A percentile compares a stretch with the other conserved stretches of the same genome.
phyloP scores from a whole-genome alignment of 306 rosid species.

The Bauhinia variegata region DNA sequence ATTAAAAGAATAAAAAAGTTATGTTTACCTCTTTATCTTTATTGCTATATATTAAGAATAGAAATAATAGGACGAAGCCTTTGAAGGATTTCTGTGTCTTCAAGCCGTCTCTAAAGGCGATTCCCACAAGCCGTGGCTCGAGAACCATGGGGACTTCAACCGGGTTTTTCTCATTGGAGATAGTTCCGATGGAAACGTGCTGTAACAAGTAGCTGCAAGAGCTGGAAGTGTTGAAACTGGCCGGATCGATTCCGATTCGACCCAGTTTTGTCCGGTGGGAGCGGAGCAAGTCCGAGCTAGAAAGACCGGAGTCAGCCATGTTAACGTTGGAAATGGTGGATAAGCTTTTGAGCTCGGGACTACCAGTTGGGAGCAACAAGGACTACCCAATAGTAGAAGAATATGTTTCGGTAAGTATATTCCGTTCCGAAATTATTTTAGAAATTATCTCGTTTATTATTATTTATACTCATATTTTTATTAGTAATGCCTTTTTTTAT shows the following conservation, averaged over 20 bases:
- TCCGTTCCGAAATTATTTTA: too few species aligned
- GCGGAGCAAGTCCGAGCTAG: constrained; percentile 68
- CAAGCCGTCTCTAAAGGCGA: constrained; percentile 28
- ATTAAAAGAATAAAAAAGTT: too few species aligned
- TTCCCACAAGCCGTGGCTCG: constrained; percentile 35
- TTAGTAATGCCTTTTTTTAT: too few species aligned
- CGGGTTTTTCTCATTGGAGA: constrained; percentile 73
- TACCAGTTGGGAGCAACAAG: constrained; percentile 57
- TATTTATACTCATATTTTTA: too few species aligned
- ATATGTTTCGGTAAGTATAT: too few species aligned
- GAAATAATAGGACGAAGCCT: constrained; percentile 63
- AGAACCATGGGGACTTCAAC: constrained; percentile 39
- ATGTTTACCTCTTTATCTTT: too few species aligned
- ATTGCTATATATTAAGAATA: too few species aligned
- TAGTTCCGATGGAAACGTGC: constrained; percentile 65
- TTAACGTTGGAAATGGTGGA: constrained; percentile 70
- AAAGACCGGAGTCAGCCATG: constrained; percentile 57
- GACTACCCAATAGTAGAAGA: constrained; percentile 72
- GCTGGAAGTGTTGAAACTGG: constrained; percentile 41
- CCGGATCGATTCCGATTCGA: constrained; percentile 61
- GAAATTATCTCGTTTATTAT: too few species aligned
- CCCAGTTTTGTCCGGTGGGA: constrained; percentile 51
- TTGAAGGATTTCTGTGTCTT: constrained; percentile 54
- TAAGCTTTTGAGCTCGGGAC: constrained; percentile 49
- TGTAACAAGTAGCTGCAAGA: constrained; percentile 53